Percentiles rank a stretch among this genome's conserved stretches.
phyloP scores from a whole-genome alignment of 1,139 yeast species.

The Kodamaea derodonti region DNA sequence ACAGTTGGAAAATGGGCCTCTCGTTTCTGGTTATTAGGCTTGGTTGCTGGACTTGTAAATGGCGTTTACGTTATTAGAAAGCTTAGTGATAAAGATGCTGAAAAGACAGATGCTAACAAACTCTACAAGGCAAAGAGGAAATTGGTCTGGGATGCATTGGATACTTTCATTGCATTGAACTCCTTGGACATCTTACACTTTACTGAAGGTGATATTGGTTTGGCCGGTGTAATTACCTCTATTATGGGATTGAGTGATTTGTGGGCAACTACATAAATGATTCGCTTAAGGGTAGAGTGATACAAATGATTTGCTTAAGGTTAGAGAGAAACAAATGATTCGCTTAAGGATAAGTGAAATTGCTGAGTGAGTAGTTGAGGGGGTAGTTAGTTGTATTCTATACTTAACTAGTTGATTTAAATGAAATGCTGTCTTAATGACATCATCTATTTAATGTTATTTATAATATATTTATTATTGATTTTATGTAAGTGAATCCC shows the following conservation, averaged over 20 bases:
- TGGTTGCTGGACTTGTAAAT: conserved; percentile 58
- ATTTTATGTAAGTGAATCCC: too few species aligned
- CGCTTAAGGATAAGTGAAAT: background rate
- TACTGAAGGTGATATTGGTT: conserved; percentile 80
- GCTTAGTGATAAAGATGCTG: conserved; percentile 13
- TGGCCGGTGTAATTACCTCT: conserved; percentile 83
- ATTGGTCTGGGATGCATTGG: conserved; percentile 76
- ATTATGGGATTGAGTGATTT: conserved; percentile 71
- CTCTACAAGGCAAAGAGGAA: conserved; percentile 53
- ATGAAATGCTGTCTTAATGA: too few species aligned
- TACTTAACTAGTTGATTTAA: too few species aligned
- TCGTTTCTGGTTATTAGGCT: conserved; percentile 76
- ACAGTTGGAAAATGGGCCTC: conserved; percentile 43
- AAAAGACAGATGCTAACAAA: conserved; percentile 23
- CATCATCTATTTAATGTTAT: too few species aligned
- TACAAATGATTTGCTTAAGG: too few species aligned
- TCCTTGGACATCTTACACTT: conserved; percentile 53
- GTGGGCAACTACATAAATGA: conserved; percentile 43
- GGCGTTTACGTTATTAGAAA: conserved; percentile 25
- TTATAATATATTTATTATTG: too few species aligned
- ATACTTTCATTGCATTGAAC: conserved; percentile 71
- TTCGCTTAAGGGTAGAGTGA: too few species aligned
- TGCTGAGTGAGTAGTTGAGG: background rate
- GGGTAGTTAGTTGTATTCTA: background rate
- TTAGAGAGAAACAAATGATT: too few species aligned